Conservation (phyloP, 2,329 filamentous ascomycete genomes). For the Aspergillus fijiensis region DNA sequence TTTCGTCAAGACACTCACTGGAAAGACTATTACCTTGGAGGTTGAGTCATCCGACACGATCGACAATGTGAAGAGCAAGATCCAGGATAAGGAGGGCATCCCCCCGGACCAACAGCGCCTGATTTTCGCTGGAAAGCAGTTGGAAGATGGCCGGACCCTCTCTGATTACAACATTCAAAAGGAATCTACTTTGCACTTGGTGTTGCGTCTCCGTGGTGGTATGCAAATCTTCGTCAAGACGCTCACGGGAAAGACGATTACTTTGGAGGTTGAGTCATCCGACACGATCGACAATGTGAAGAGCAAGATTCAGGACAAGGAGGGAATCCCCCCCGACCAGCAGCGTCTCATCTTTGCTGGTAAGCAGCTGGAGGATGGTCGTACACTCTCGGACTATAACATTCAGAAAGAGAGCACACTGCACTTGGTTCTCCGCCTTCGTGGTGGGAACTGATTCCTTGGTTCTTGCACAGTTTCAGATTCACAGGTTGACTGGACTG, state of each 20-base stretch:
- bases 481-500: constrained; percentile 31
- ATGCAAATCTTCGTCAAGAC: constrained; percentile 87
- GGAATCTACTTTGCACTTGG: constrained; percentile 77
- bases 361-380: constrained; percentile 60
- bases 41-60: constrained; percentile 89
- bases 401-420: constrained; percentile 63
- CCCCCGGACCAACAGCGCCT: constrained; percentile 92
- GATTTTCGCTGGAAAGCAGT: constrained; percentile 90
- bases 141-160: constrained; percentile 87
- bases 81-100: constrained; percentile 78
- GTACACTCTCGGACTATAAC: constrained; percentile 55
- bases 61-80: constrained; percentile 93
- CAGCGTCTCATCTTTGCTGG: constrained; percentile 70
- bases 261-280: constrained; percentile 65
- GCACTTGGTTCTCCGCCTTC: constrained; percentile 55
- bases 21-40: constrained; percentile 92
- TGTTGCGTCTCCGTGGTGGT: constrained; percentile 77
- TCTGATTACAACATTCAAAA: constrained; percentile 98
- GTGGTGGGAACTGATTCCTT: constrained; percentile 43
- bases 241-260: constrained; percentile 71
- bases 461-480: constrained; percentile 8
- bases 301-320: constrained; percentile 77
- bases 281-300: constrained; percentile 72
- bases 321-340: constrained; percentile 70
- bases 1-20: constrained; percentile 61